Base-by-base conservation (phyloP, 75 land plant genomes). In the Picea glauca region DNA sequence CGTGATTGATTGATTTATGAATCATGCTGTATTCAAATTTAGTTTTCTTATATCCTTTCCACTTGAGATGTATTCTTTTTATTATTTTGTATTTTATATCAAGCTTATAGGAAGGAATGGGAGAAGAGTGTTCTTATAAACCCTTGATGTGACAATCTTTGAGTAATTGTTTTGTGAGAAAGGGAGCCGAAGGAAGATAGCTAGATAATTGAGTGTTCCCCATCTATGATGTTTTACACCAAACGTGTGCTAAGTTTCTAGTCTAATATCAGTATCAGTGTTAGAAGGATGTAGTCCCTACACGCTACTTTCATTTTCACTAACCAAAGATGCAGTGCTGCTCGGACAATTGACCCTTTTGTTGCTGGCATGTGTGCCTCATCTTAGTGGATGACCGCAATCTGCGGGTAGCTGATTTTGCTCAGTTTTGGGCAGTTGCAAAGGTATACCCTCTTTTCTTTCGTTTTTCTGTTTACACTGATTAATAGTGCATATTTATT, bases 341-440 rank as follows among this genome's bases (percentile, higher is more conserved):
- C 80, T 91, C 78, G 86, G 83, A 75, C 78, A 64, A 89, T 90
- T 94, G 83, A 94, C 89, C 85, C 77, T 74, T 92, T 90, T 90
- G 78, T 94, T 92, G 90, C 80, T 92, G 93, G 89, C 89, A 92
- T 92, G 87, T 93, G 86, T 90, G 90, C 92, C 85, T 91, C 90
- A 77, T 85, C 86, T 91, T 94, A 94, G 96, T 94, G 96, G 96
- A 94, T 94, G 96, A 94, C 94, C 96, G 96, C 94, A 94, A 94
- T 94, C 94, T 94, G 94, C 93, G 90, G 93, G 90, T 92, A 88
- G 96, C 96, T 85, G 96, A 94, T 92, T 94, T 94, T 94, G 89
- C 94, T 90, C 96, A 94, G 63, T 94, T 94, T 94, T 94, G 96
- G 96, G 96, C 96, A 86, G 88, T 78, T 85, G 93, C 92, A 62